A percentile compares a stretch with the other conserved stretches of the same genome.
Conservation (phyloP, 208 protist species). For the Leishmania major region DNA sequence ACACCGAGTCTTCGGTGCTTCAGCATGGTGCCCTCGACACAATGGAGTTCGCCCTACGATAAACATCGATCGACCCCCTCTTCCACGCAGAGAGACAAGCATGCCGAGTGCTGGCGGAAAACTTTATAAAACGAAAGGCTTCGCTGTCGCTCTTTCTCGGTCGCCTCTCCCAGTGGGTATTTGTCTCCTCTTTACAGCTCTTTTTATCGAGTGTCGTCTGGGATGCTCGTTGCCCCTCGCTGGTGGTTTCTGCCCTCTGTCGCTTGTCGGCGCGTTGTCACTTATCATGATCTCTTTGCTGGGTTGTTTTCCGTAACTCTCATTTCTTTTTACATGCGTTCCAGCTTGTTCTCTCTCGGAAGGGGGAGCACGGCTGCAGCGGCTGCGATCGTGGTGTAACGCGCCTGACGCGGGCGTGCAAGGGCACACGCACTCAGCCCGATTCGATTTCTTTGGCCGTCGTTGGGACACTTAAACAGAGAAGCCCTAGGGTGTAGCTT, state of each 20-base stretch:
- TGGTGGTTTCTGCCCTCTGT: too few species aligned
- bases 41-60: constrained; percentile 28
- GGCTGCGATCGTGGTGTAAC: not conserved
- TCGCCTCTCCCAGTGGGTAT: not conserved
- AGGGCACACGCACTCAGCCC: not conserved
- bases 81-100: not conserved
- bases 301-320: not conserved
- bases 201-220: not conserved
- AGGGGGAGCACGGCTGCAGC: not conserved
- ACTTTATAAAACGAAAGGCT: not conserved
- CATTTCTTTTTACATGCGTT: not conserved
- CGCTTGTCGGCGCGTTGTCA: not conserved
- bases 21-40: constrained; percentile 34
- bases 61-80: not conserved
- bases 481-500: not conserved
- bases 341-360: not conserved
- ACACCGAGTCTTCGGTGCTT: constrained; percentile 38
- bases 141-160: not conserved
- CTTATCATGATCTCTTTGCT: not conserved
- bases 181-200: not conserved
- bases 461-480: not conserved
- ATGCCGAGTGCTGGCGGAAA: not conserved
- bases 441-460: not conserved
- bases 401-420: not conserved
- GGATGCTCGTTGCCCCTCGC: not conserved